Base-by-base conservation (phyloP, 2,329 filamentous ascomycete genomes). In the Basipetospora chlamydospora region DNA sequence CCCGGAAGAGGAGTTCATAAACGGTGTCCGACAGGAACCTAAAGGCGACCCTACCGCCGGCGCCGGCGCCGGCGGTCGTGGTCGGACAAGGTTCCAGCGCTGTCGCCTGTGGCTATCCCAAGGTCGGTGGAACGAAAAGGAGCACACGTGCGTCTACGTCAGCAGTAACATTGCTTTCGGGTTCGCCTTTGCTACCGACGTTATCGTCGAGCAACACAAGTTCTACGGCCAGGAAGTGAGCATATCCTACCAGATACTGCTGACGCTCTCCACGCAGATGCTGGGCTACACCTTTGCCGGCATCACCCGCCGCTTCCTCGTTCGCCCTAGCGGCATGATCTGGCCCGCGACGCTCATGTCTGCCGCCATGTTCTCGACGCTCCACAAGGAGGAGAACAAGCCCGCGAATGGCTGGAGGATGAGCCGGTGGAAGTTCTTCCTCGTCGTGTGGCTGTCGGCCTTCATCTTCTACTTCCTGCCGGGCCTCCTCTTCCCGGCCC, bases 291-390 rank as follows among this genome's bases (percentile, higher is more conserved):
- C 84, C 3, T 85, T 93, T 52, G 85, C 85, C 34, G 85, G 85
- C 2, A 64, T 93, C 29, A 82, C 82, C 2, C 68, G 84, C 39
- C 73, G 81, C 34, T 90, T 86, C 52, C 66, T 93, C 4, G 84
- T 93, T 20, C 74, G 83, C 18, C 85, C 85, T 0, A 82, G 80
- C 42, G 82, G 82, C 41, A 92, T 93, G 80, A 85, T 93, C 33
- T 93, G 85, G 85, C 85, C 85, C 1, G 80, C 80, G 16, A 92
- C 85, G 0, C 63, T 93, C 34, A 86, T 88, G 67, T 88, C 84
- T 15, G 84, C 83, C 1, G 79, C 84, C 47, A 87, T 93, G 81
- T 90, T 93, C 48, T 79, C 77, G 4, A 88, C 83, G 0, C 65
- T 93, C 34, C 85, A 93, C 56, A 86, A 80, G 48, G 77, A 85